Evolutionary conservation across 169 alveolate species (phyloP).

Genomic region (Ichthyophthirius multifiliis): DNA sequence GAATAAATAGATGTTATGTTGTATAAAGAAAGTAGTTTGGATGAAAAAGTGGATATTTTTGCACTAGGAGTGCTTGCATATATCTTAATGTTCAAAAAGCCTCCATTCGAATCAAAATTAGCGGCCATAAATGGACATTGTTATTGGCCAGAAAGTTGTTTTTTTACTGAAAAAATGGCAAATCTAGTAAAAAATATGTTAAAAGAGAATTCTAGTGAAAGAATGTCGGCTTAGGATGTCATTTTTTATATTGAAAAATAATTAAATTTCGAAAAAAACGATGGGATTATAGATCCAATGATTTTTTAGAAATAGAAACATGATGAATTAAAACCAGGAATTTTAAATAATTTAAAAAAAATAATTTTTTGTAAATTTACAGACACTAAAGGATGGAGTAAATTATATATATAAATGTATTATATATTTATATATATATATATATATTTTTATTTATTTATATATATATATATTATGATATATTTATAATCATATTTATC

Average conservation of each 20-base stretch:
- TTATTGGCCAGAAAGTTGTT: conserved; percentile 45
- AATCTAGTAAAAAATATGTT: conserved; percentile 48
- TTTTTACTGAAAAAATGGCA: conserved; percentile 43
- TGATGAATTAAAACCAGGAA: neutral
- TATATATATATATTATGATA: too few relatives aligned
- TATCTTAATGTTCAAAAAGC: conserved; percentile 53
- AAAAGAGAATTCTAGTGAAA: conserved; percentile 39
- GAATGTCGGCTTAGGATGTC: conserved; percentile 45
- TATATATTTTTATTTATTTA: too few relatives aligned
- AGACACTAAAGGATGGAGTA: conserved; percentile 9
- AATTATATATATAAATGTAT: too few relatives aligned
- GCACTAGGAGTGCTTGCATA: conserved; percentile 65
- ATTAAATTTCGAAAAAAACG: neutral
- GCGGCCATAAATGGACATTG: conserved; percentile 50
- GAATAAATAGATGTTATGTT: conserved; percentile 66
- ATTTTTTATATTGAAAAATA: conserved; percentile 19
- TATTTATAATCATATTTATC: too few relatives aligned
- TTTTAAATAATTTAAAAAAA: neutral
- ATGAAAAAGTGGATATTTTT: conserved; percentile 76
- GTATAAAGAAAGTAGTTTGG: conserved; percentile 52
- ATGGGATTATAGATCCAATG: neutral
- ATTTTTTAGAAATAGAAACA: neutral
- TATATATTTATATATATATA: too few relatives aligned
- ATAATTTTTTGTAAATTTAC: neutral
- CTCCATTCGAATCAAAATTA: conserved; percentile 56